Evolutionary conservation across 2,329 filamentous ascomycete genomes (phyloP).

Genomic region (Talaromyces sp.): DNA sequence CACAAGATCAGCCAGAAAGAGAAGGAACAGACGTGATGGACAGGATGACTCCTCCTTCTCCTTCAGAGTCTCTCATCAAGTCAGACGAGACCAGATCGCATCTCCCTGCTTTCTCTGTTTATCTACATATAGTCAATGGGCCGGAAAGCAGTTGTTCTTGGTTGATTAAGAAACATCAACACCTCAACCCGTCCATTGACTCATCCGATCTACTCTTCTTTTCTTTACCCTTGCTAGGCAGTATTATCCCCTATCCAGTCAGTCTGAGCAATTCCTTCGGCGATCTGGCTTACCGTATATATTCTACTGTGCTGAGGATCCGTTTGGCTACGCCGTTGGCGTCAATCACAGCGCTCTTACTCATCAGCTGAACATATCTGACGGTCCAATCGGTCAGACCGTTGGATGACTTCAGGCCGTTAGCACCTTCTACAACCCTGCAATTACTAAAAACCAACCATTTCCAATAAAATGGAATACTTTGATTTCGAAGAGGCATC

Average conservation of each 20-base stretch:
- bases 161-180: neutral
- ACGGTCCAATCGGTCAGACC: conserved; percentile 6
- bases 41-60: neutral
- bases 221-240: neutral
- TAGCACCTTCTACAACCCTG: neutral
- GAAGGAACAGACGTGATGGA: neutral
- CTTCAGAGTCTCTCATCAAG: neutral
- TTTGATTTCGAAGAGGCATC: conserved; percentile 46
- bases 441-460: neutral
- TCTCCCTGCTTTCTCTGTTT: neutral
- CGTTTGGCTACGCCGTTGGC: neutral
- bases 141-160: too few relatives aligned
- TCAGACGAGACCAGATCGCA: neutral
- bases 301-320: neutral
- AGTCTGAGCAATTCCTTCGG: neutral
- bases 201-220: neutral
- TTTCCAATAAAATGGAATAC: conserved; percentile 37
- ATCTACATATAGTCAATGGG: neutral
- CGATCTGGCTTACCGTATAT: neutral
- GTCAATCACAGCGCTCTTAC: neutral
- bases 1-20: neutral
- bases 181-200: neutral
- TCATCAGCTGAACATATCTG: conserved; percentile 1
- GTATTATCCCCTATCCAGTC: neutral
- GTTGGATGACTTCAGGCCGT: neutral